phyloP scores from a whole-genome alignment of 2,329 filamentous ascomycete species.

The Aspergillus brasiliensis region DNA sequence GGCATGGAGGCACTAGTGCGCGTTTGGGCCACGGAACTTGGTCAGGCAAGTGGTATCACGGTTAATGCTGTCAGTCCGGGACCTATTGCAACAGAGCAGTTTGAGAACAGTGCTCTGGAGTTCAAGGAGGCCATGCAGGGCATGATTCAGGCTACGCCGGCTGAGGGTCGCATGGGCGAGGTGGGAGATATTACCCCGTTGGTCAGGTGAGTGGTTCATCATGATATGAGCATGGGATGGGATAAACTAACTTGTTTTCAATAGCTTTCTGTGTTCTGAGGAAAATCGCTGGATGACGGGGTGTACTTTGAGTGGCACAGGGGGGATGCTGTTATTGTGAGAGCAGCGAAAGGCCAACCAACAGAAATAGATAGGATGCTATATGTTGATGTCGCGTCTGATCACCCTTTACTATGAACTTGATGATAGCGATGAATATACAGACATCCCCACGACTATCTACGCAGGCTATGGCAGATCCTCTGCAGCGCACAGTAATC shows the following conservation, averaged over 20 bases:
- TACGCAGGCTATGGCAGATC: too few relatives aligned
- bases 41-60: slow-evolving; percentile 3
- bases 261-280: neutral
- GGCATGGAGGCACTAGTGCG: neutral
- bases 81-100: neutral
- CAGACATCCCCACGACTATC: too few relatives aligned
- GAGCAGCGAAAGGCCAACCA: too few relatives aligned
- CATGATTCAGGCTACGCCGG: neutral
- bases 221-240: too few relatives aligned
- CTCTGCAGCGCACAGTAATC: too few relatives aligned
- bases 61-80: slow-evolving; percentile 11
- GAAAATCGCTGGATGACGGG: neutral
- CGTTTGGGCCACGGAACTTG: slow-evolving; percentile 8
- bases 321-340: neutral
- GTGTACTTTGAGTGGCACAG: neutral
- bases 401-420: too few relatives aligned
- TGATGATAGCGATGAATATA: too few relatives aligned
- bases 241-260: neutral
- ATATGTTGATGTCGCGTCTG: too few relatives aligned
- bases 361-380: too few relatives aligned
- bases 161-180: neutral
- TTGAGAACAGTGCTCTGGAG: neutral
- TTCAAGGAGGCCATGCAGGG: neutral
- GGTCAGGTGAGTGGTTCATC: neutral
- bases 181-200: neutral